Conservation (phyloP, 768 basidiomycete genomes). For the Kwoniella bestiolae region DNA sequence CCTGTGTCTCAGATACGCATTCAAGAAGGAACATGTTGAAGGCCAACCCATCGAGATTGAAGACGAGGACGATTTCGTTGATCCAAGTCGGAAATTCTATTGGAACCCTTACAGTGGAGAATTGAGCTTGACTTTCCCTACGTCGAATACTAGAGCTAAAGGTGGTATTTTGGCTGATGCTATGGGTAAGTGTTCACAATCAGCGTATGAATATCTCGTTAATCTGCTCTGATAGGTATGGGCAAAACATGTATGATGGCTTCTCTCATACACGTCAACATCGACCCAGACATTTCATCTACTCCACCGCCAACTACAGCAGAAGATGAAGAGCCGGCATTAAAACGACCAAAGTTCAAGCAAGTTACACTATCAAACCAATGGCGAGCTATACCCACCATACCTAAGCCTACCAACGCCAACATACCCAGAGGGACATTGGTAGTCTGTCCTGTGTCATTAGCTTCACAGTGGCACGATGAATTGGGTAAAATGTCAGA, state of each 20-base stretch:
- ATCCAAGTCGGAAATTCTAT: slow-evolving; percentile 41
- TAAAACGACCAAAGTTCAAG: slow-evolving; percentile 53
- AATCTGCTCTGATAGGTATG: slow-evolving; percentile 45
- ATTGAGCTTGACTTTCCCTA: slow-evolving; percentile 81
- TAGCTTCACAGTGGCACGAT: slow-evolving; percentile 90
- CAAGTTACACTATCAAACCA: slow-evolving; percentile 56
- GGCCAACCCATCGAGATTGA: slow-evolving; percentile 74
- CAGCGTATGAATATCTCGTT: not conserved
- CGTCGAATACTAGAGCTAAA: slow-evolving; percentile 71
- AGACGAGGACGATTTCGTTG: slow-evolving; percentile 66
- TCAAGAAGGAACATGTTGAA: slow-evolving; percentile 68
- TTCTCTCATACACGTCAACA: slow-evolving; percentile 81
- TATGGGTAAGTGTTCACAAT: slow-evolving; percentile 48
- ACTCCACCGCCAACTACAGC: slow-evolving; percentile 32
- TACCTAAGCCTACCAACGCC: slow-evolving; percentile 64
- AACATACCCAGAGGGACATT: slow-evolving; percentile 73
- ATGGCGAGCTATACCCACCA: slow-evolving; percentile 47
- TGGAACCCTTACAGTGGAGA: slow-evolving; percentile 64
- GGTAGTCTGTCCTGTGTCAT: slow-evolving; percentile 88
- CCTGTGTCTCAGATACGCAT: slow-evolving; percentile 66
- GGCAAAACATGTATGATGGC: slow-evolving; percentile 71
- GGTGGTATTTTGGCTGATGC: slow-evolving; percentile 88
- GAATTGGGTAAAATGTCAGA: slow-evolving; percentile 85
- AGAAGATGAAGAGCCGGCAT: slow-evolving; percentile 33
- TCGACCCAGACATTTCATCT: slow-evolving; percentile 53